These are phyloP conservation scores for Biancaea sappan DNA, from an alignment of 306 rosid species.

Conservation along the genomic window DNA sequence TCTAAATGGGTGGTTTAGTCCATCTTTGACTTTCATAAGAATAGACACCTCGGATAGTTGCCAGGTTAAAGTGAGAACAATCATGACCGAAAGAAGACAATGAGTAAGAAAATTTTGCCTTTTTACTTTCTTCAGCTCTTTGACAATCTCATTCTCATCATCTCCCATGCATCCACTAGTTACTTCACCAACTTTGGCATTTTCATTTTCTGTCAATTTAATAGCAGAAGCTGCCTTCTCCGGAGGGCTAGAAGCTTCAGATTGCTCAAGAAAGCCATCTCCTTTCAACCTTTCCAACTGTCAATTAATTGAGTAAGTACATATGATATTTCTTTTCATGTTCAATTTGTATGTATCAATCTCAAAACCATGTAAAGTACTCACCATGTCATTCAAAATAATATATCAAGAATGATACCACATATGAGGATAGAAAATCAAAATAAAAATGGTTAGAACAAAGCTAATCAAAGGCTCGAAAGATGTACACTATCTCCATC, in stretches of 20 bases:
- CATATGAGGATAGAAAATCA: not conserved
- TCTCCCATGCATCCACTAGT: slow-evolving; percentile 6
- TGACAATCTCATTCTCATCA: slow-evolving; percentile 58
- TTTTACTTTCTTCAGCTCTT: slow-evolving; percentile 64
- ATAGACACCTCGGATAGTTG: slow-evolving; percentile 76
- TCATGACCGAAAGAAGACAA: slow-evolving; percentile 84
- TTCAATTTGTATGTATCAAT: not conserved
- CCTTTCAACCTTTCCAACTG: slow-evolving; percentile 59
- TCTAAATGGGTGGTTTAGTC: slow-evolving; percentile 61
- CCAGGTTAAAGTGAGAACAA: slow-evolving; percentile 75
- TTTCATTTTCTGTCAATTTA: slow-evolving; percentile 21
- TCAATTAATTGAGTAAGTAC: slow-evolving; percentile 1
- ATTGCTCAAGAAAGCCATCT: slow-evolving; percentile 33
- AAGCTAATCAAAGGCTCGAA: not conserved
- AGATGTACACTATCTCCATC: not conserved
- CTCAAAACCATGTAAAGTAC: not conserved
- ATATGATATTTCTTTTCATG: slow-evolving; percentile 1
- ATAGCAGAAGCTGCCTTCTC: slow-evolving; percentile 19
- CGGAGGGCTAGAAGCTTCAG: slow-evolving; percentile 30
- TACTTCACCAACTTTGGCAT: slow-evolving; percentile 19
- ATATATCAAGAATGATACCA: not conserved
- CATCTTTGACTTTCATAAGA: slow-evolving; percentile 55
- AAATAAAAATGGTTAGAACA: not conserved
- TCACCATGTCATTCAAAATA: not conserved
- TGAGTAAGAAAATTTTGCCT: slow-evolving; percentile 76